These are phyloP conservation scores for Cytospora leucostoma DNA, from an alignment of 2,329 filamentous ascomycete species.

Conservation along the genomic window DNA sequence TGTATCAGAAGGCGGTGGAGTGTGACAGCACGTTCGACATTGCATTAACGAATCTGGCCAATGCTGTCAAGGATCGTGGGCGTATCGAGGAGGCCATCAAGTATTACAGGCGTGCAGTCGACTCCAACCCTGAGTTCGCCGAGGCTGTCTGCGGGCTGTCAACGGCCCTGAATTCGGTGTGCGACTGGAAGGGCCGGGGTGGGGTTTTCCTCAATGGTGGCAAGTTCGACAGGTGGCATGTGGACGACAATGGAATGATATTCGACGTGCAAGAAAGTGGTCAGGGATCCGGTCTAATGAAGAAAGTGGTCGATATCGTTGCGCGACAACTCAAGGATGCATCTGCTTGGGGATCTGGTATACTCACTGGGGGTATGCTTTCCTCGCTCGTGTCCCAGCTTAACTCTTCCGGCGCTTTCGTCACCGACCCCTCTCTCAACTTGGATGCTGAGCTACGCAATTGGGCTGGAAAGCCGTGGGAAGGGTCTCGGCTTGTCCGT, in stretches of 20 bases:
- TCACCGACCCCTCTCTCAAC: slow-evolving; percentile 39
- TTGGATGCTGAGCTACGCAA: slow-evolving; percentile 45
- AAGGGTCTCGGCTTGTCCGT: slow-evolving; percentile 81
- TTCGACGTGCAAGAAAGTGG: slow-evolving; percentile 67
- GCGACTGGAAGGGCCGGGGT: slow-evolving; percentile 88
- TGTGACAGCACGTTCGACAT: slow-evolving; percentile 97
- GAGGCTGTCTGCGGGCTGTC: slow-evolving; percentile 95
- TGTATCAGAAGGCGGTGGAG: slow-evolving; percentile 93
- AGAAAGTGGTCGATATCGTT: slow-evolving; percentile 88
- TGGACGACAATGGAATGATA: slow-evolving; percentile 81
- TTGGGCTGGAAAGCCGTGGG: slow-evolving; percentile 80
- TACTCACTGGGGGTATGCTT: slow-evolving; percentile 59
- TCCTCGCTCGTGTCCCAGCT: slow-evolving; percentile 53
- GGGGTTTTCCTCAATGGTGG: slow-evolving; percentile 76
- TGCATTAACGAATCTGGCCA: slow-evolving; percentile 91
- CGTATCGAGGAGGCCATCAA: slow-evolving; percentile 87
- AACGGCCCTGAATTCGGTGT: slow-evolving; percentile 94
- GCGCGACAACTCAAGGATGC: slow-evolving; percentile 84
- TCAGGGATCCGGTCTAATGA: slow-evolving; percentile 76
- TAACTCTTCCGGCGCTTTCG: slow-evolving; percentile 41
- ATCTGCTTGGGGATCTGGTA: slow-evolving; percentile 78
- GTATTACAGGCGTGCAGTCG: slow-evolving; percentile 89
- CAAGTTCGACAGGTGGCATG: slow-evolving; percentile 87
- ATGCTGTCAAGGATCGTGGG: slow-evolving; percentile 96
- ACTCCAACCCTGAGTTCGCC: slow-evolving; percentile 91